Percentiles rank a stretch among this genome's conserved stretches.
Conservation (phyloP, 192 early-diverging fungal species). For the Backusella parvicylindrica region DNA sequence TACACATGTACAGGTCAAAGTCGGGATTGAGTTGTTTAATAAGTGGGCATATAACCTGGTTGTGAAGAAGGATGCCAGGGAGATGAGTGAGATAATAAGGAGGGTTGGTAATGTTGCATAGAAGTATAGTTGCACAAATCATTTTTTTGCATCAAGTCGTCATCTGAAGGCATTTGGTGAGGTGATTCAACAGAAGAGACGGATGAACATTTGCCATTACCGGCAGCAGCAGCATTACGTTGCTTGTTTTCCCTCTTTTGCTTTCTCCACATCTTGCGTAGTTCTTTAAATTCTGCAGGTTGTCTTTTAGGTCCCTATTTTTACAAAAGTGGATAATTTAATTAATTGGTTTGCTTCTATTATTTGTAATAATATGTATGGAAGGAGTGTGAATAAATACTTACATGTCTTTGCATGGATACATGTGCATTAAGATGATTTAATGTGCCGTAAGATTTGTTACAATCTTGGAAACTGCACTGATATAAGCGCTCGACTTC, state of each 20-base stretch:
- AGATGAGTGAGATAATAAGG: background rate
- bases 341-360: constrained; percentile 24
- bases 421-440: constrained; percentile 61
- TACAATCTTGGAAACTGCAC: constrained; percentile 49
- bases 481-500: constrained; percentile 57
- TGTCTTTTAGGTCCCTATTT: constrained; percentile 28
- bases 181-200: background rate
- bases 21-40: background rate
- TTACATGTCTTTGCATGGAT: constrained; percentile 57
- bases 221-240: background rate
- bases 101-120: constrained; percentile 3
- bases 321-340: constrained; percentile 27
- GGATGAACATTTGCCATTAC: background rate
- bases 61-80: background rate
- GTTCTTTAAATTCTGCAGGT: constrained; percentile 51
- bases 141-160: constrained; percentile 1
- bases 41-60: constrained; percentile 1
- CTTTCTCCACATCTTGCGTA: constrained; percentile 50
- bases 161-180: background rate
- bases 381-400: constrained; percentile 12
- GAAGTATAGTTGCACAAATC: background rate
- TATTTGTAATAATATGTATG: background rate
- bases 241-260: constrained; percentile 44
- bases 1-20: background rate
- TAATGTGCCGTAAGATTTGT: constrained; percentile 55